A percentile compares a stretch with the other conserved stretches of the same genome.
phyloP scores from a whole-genome alignment of 2,329 filamentous ascomycete species.

The Cercospora beticola region DNA sequence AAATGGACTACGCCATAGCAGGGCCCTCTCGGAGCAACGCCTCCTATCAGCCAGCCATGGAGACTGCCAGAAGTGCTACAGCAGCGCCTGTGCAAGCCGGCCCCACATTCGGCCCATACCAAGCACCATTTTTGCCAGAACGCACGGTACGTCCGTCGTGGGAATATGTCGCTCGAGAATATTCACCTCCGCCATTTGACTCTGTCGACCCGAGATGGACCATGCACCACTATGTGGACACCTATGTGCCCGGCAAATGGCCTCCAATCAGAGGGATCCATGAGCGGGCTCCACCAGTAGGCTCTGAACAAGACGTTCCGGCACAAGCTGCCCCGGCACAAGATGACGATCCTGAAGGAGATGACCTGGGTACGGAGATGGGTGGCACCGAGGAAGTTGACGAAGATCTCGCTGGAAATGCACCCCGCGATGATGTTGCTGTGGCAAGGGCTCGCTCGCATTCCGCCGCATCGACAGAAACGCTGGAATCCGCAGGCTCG shows the following conservation, averaged over 20 bases:
- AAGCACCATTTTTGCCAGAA: background rate
- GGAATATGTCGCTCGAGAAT: too few relatives aligned
- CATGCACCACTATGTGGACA: background rate
- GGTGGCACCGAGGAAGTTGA: background rate
- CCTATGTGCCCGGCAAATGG: background rate
- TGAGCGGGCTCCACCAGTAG: background rate
- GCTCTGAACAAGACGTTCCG: too few relatives aligned
- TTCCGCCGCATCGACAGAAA: background rate
- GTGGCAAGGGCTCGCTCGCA: background rate
- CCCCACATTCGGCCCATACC: background rate
- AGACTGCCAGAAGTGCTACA: background rate
- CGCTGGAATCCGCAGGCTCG: background rate
- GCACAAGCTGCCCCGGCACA: background rate
- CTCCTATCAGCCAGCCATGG: background rate
- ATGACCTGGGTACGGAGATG: background rate
- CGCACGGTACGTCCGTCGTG: background rate
- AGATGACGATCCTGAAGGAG: background rate
- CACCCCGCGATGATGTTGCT: background rate
- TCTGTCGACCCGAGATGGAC: background rate
- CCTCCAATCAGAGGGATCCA: background rate
- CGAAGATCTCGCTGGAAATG: too few relatives aligned
- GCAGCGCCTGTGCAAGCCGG: background rate
- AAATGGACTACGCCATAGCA: background rate
- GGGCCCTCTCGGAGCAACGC: background rate
- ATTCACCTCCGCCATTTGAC: background rate